Evolutionary conservation across 768 basidiomycete genomes (phyloP), one percentile per base, ranked within the genome.

Genomic region (Lenzites betulinus): DNA sequence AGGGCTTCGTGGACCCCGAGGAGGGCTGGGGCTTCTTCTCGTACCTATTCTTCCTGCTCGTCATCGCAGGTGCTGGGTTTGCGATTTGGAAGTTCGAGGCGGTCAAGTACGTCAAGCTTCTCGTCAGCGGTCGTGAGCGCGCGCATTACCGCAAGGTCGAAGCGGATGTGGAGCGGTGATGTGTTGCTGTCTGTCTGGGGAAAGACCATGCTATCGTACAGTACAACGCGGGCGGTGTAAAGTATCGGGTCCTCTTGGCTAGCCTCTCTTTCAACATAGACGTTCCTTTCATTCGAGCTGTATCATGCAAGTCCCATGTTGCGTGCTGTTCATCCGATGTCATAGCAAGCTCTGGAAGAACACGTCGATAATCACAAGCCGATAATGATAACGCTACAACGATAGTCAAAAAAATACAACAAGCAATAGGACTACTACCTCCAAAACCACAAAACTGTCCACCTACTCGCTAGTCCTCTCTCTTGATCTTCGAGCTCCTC

Each of bases 41-140:
- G 60, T 16, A 64, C 55, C 49, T 76, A 52, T 58, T 64, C 39
- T 56, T 62, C 43, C 36, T 63, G 30, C 58, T 85, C 33, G 69
- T 83, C 58, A 60, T 89, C 49, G 78, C 76, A 1, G 72, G 81
- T 25, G 72, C 79, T 20, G 77, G 75, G 16, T 79, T 69, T 15
- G 67, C 79, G 62, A 63, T 79, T 46, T 84, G 79, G 78, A 74
- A 83, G n/a, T 22, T 66, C 12, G 85, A 86, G 26, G 84, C 83
- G 20, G 42, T 80, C 60, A 79, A 79, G 38, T 81, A 75, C 66
- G 66, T 80, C 35, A 74, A 75, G 43, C 75, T 79, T 28, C 53
- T 79, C 53, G 49, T 85, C 50, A 76, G 77, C 36, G 59, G 62
- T 9, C 58, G 55, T 13, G 59, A 63, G 54, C 54, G 66, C 23